Percentiles rank a stretch among this genome's conserved stretches.
Evolutionary conservation across 1,284 basidiomycete genomes (phyloP).

Genomic region (Pyrrhoderma noxium): DNA sequence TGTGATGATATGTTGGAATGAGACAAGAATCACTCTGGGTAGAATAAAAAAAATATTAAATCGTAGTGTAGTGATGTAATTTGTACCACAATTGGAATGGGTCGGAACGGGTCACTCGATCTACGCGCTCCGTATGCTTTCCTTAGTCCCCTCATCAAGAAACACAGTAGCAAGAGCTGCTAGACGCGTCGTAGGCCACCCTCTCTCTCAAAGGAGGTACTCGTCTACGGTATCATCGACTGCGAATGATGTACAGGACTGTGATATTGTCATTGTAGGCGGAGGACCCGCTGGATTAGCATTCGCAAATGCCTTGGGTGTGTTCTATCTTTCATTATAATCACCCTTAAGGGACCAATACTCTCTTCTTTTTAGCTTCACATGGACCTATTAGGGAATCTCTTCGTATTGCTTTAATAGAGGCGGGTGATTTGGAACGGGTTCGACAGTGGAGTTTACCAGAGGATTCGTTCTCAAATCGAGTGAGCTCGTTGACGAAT

Average conservation of each 20-base stretch:
- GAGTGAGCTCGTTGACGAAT: constrained; percentile 86
- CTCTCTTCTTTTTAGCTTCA: not conserved
- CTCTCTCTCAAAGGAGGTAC: not conserved
- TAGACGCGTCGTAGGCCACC: not conserved
- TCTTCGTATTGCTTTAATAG: constrained; percentile 65
- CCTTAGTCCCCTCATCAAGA: too few species aligned
- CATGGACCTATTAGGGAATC: constrained; percentile 31
- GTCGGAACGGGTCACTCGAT: too few species aligned
- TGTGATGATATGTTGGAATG: too few species aligned
- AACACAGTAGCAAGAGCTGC: too few species aligned
- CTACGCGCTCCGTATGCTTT: too few species aligned
- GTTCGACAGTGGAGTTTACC: constrained; percentile 61
- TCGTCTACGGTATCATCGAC: not conserved
- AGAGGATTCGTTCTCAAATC: constrained; percentile 67
- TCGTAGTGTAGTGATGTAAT: too few species aligned
- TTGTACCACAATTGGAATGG: too few species aligned
- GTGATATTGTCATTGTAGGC: constrained; percentile 89
- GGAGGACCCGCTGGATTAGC: constrained; percentile 91
- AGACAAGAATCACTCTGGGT: too few species aligned
- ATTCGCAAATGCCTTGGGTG: constrained; percentile 81
- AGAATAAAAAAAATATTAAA: too few species aligned
- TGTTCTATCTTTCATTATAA: constrained; percentile 22
- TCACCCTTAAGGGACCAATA: constrained; percentile 8
- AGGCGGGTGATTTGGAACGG: constrained; percentile 69
- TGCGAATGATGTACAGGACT: constrained; percentile 34